Base-by-base conservation (phyloP, 306 rosid genomes). In the Prunus davidiana region DNA sequence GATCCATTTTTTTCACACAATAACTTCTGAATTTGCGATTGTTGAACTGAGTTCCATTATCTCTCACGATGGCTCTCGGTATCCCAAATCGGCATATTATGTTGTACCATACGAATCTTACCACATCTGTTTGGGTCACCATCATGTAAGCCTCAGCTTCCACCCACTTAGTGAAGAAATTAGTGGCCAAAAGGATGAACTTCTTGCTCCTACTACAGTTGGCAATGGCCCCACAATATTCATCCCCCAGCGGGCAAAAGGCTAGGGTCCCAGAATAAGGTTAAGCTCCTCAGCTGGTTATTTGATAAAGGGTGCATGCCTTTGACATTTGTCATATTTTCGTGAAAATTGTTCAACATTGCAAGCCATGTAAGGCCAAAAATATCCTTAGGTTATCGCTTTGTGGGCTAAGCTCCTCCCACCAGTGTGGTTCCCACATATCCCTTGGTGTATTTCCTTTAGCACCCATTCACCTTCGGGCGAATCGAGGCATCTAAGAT, bases 251-350 rank as follows among this genome's bases (percentile, higher is more conserved):
- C 2, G 0, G 0, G 0, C 0, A 0, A 65, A 65, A 0, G 10
- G 51, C 10, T 10, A 65, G 0, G 27, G 15, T 1, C 1, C 3
- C 4, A 41, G 0, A 0, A 38, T 38, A 1, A 0, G 3, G 19
- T 65, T 19, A 0, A 65, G 8, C 1, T 65, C 2, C 3, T 38
- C 18, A 2, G 0, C 18, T 0, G 19, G 18, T 2, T 38, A 18
- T 65, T 4, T 24, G 25, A 24, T 24, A 24, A 24, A 0, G 0
- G 4, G 13, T 0, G 28, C 15, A 11, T 18, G 24, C 0, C 38
- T 18, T 1, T 65, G 28, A 28, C 51, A 65, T 2, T 38, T 19
- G 1, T 38, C 10, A 0, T 51, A 65, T 12, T 0, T 65, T 1
- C 15, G 5, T 1, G 13, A 27, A 1, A 16, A 19, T 0, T 32